These are phyloP conservation scores for Apium graveolens DNA, from an alignment of 129 eudicot species.

Conservation along the genomic window DNA sequence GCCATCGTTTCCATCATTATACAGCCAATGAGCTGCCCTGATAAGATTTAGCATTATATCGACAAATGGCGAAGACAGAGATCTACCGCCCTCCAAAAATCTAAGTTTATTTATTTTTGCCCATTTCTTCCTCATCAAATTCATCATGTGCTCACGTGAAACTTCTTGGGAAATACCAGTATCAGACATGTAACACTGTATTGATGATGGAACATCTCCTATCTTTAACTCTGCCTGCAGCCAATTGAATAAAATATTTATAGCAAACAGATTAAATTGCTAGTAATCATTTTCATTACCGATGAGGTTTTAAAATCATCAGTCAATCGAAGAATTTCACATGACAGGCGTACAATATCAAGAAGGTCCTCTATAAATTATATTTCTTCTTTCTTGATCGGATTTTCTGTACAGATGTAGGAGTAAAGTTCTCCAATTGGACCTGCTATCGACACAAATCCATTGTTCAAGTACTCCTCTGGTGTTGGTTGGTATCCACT, in stretches of 20 bases:
- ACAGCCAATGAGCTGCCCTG: not conserved
- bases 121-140: too few relatives aligned
- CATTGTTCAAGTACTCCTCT: slow-evolving; percentile 32
- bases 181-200: too few relatives aligned
- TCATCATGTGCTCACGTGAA: too few relatives aligned
- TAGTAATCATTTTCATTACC: not conserved
- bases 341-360: not conserved
- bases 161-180: too few relatives aligned
- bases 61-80: not conserved
- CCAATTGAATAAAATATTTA: too few relatives aligned
- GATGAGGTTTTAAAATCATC: not conserved
- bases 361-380: not conserved
- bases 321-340: not conserved
- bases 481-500: not conserved
- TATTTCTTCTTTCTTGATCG: not conserved
- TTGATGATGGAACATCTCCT: too few relatives aligned
- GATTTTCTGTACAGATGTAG: not conserved
- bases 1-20: slow-evolving; percentile 1
- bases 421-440: slow-evolving; percentile 15
- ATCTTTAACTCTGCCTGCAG: too few relatives aligned
- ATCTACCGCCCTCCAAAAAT: not conserved
- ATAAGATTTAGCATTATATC: not conserved
- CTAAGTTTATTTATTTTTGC: slow-evolving; percentile 1
- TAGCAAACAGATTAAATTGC: not conserved
- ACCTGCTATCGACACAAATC: slow-evolving; percentile 26